Conservation (phyloP, 352 stramenopile genomes). For the Phytophthora macrochlamydospora region DNA sequence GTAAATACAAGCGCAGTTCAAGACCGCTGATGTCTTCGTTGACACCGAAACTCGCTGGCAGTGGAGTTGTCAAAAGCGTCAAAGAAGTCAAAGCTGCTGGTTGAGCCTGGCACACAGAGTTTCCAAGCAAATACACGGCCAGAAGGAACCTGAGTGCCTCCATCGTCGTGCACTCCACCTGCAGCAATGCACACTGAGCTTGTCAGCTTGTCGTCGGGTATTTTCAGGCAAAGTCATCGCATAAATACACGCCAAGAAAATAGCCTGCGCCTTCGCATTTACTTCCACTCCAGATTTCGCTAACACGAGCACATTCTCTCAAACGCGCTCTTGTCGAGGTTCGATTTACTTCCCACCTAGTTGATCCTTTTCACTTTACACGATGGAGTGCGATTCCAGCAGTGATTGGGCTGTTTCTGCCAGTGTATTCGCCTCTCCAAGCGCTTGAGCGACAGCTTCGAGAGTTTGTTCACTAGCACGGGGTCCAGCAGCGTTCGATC, state of each 20-base stretch:
- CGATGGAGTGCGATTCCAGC: conserved; percentile 35
- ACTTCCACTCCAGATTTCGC: no score
- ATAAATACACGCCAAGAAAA: conserved; percentile 21
- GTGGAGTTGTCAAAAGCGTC: conserved; percentile 38
- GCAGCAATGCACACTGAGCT: conserved; percentile 1
- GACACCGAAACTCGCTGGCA: conserved; percentile 37
- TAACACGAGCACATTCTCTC: no score
- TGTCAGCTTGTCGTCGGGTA: neutral
- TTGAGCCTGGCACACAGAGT: neutral
- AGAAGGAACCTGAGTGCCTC: conserved; percentile 2
- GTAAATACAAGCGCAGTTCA: conserved; percentile 51
- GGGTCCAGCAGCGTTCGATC: conserved; percentile 11
- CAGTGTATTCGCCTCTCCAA: conserved; percentile 33
- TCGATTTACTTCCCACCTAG: no score
- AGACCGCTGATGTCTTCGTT: conserved; percentile 42
- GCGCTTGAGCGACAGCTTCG: conserved; percentile 28
- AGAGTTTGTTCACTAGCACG: conserved; percentile 29
- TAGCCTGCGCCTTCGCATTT: conserved; percentile 8
- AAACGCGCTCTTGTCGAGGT: no score
- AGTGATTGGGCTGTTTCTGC: conserved; percentile 25
- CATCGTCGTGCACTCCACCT: conserved; percentile 8
- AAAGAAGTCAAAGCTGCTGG: conserved; percentile 10
- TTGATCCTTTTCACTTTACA: conserved; percentile 7
- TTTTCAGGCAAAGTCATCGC: conserved; percentile 12
- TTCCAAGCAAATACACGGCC: neutral